phyloP scores from a whole-genome alignment of 2,329 filamentous ascomycete species.

The Rhynchosporium agropyri region DNA sequence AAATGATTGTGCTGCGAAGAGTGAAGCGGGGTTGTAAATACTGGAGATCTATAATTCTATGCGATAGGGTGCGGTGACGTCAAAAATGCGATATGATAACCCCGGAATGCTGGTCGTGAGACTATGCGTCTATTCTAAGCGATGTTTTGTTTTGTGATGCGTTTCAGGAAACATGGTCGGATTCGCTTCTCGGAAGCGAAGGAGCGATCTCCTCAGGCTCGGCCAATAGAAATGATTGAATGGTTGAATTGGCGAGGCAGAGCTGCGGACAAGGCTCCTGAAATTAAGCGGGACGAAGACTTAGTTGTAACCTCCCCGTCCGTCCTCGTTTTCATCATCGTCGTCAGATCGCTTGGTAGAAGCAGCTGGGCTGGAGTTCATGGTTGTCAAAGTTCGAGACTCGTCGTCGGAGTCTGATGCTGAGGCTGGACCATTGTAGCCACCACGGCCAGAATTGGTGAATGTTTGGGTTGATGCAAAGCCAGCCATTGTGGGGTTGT shows the following conservation, averaged over 20 bases:
- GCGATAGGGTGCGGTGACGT: not conserved
- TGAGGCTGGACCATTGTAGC: constrained; percentile 34
- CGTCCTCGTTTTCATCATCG: constrained; percentile 42
- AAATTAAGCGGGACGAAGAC: not conserved
- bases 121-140: constrained; percentile 20
- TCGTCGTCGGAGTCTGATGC: constrained; percentile 26
- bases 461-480: constrained; percentile 21
- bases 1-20: not conserved
- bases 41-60: not conserved
- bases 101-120: constrained; percentile 18
- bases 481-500: constrained; percentile 31
- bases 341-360: constrained; percentile 38
- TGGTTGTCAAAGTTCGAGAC: constrained; percentile 13
- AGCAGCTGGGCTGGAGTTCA: constrained; percentile 35
- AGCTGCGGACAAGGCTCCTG: not conserved
- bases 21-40: constrained; percentile 8
- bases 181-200: not conserved
- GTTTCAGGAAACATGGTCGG: not conserved
- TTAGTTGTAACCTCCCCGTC: constrained; percentile 38
- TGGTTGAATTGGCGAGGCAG: not conserved
- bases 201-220: constrained; percentile 1
- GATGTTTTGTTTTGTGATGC: not conserved
- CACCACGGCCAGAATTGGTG: constrained; percentile 33
- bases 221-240: not conserved
- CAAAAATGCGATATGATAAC: constrained; percentile 8